These are phyloP conservation scores for Colletotrichum gigasporum DNA, from an alignment of 2,329 filamentous ascomycete genomes.

Conservation along the genomic window DNA sequence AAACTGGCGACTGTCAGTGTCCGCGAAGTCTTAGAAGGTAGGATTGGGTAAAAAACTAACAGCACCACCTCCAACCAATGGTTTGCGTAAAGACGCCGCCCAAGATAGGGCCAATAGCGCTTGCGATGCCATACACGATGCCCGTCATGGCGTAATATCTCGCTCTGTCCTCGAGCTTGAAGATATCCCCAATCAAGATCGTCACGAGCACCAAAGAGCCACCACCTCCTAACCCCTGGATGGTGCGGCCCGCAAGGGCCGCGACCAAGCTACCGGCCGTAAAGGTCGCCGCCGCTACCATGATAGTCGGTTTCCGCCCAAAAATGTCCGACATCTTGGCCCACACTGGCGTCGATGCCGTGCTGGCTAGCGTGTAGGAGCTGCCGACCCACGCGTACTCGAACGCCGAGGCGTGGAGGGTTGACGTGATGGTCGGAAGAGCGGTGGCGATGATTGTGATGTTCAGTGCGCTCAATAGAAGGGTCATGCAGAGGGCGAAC, in stretches of 20 bases:
- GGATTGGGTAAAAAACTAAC: slow-evolving; percentile 52
- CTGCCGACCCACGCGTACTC: slow-evolving; percentile 41
- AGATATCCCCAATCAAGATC: slow-evolving; percentile 47
- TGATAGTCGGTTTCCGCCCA: slow-evolving; percentile 49
- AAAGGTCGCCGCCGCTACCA: slow-evolving; percentile 46
- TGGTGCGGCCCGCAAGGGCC: slow-evolving; percentile 36
- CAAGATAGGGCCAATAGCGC: slow-evolving; percentile 63
- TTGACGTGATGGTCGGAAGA: slow-evolving; percentile 38
- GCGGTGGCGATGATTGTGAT: slow-evolving; percentile 40
- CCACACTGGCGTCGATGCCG: slow-evolving; percentile 75
- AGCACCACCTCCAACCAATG: slow-evolving; percentile 64
- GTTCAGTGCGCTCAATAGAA: slow-evolving; percentile 39
- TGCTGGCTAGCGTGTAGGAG: slow-evolving; percentile 47
- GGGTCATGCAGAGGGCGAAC: slow-evolving; percentile 36
- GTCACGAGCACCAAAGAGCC: slow-evolving; percentile 47
- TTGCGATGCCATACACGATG: slow-evolving; percentile 64
- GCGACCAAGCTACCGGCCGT: slow-evolving; percentile 34
- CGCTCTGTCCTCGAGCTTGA: slow-evolving; percentile 44
- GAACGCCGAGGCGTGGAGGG: slow-evolving; percentile 33
- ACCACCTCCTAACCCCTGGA: slow-evolving; percentile 48
- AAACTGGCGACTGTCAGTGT: slow-evolving; percentile 34
- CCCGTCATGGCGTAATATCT: slow-evolving; percentile 65
- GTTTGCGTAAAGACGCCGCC: slow-evolving; percentile 67
- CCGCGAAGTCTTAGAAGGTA: not conserved
- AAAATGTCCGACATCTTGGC: slow-evolving; percentile 58